phyloP scores from a whole-genome alignment of 305 asterid genomes.

The Stenogyne calaminthoides region DNA sequence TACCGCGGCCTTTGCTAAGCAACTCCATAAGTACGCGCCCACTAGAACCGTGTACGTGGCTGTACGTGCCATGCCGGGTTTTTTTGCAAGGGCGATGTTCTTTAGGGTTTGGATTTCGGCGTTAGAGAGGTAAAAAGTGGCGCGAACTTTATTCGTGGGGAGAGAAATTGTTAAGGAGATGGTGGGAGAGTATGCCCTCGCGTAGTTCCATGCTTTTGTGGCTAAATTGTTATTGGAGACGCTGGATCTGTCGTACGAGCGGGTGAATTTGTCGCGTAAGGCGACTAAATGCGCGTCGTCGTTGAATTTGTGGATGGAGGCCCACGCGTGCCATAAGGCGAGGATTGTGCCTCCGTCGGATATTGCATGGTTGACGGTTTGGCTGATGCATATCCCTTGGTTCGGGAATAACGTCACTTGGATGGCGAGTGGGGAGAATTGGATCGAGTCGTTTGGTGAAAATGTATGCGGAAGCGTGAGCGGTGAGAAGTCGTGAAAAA shows the following conservation, averaged over 20 bases:
- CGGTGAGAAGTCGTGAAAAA: slow-evolving; percentile 28
- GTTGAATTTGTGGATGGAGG: not conserved
- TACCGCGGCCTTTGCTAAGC: slow-evolving; percentile 27
- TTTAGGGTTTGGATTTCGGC: slow-evolving; percentile 25
- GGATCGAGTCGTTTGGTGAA: not conserved
- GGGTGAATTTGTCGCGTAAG: too few species aligned
- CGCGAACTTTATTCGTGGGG: slow-evolving; percentile 21
- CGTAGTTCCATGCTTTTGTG: not conserved
- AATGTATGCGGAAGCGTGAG: not conserved
- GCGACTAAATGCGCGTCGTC: not conserved
- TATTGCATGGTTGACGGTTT: slow-evolving; percentile 9
- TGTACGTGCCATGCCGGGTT: not conserved
- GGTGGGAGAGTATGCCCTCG: not conserved
- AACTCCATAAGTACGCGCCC: slow-evolving; percentile 36
- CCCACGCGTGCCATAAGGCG: not conserved
- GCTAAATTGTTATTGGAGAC: not conserved
- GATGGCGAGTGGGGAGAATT: slow-evolving; percentile 23
- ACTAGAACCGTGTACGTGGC: slow-evolving; percentile 22
- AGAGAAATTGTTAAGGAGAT: not conserved
- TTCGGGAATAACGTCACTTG: slow-evolving; percentile 32
- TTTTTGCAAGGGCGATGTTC: not conserved
- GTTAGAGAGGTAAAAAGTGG: slow-evolving; percentile 7
- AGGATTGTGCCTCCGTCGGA: not conserved
- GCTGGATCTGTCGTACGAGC: not conserved
- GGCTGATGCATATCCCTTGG: slow-evolving; percentile 20